Evolutionary conservation across 495 filamentous ascomycete genomes (phyloP).

Genomic region (Thozetella sp.): DNA sequence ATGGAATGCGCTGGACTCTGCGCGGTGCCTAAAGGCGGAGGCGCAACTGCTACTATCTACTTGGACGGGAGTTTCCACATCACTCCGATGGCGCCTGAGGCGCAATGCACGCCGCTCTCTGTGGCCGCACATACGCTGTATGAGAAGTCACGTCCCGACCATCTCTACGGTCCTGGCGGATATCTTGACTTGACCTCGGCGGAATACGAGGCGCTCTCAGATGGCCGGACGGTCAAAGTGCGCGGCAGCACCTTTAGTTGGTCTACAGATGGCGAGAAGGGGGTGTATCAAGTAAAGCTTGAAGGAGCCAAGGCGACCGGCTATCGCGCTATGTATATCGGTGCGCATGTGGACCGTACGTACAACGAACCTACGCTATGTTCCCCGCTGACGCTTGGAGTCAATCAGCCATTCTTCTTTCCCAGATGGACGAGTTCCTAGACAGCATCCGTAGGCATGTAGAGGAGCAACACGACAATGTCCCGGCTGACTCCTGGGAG

Average conservation of each 20-base stretch:
- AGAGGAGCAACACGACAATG: too few species aligned
- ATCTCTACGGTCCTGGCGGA: conserved; percentile 44
- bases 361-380: too few species aligned
- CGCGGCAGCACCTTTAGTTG: conserved; percentile 34
- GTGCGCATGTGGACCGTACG: conserved; percentile 38
- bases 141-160: conserved; percentile 47
- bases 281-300: conserved; percentile 40
- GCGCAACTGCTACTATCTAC: conserved; percentile 33
- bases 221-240: conserved; percentile 33
- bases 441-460: too few species aligned
- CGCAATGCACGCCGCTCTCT: conserved; percentile 37
- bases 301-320: conserved; percentile 38
- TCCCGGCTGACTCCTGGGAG: too few species aligned
- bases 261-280: conserved; percentile 6
- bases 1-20: conserved; percentile 50
- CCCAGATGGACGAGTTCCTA: too few species aligned
- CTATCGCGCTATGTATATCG: conserved; percentile 42
- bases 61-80: conserved; percentile 39
- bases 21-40: conserved; percentile 40
- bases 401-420: too few species aligned
- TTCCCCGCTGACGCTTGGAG: too few species aligned
- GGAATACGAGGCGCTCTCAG: conserved; percentile 34
- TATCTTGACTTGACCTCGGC: conserved; percentile 32
- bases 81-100: conserved; percentile 23
- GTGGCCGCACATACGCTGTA: conserved; percentile 52